These are phyloP conservation scores for Aspergillus ochraceus DNA, from an alignment of 2,329 filamentous ascomycete genomes.

Conservation along the genomic window DNA sequence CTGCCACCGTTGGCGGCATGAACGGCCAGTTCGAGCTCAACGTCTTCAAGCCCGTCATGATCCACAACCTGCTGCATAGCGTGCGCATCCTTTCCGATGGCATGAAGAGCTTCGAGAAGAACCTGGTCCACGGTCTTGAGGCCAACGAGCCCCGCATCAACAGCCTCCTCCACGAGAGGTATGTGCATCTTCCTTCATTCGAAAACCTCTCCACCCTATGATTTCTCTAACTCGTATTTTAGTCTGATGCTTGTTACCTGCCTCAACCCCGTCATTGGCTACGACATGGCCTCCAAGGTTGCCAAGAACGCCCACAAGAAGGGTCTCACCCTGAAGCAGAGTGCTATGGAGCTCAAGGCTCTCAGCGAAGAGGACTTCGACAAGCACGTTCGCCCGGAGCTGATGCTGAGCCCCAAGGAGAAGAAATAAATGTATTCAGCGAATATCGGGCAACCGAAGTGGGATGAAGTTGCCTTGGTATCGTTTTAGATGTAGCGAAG, in stretches of 20 bases:
- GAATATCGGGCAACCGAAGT: background rate
- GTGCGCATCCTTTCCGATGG: slow-evolving; percentile 82
- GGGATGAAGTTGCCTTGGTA: slow-evolving; percentile 5
- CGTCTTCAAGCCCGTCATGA: slow-evolving; percentile 97
- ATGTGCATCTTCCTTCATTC: slow-evolving; percentile 38
- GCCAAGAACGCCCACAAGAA: slow-evolving; percentile 99
- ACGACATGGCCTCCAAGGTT: slow-evolving; percentile 95
- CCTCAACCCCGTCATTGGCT: slow-evolving; percentile 94
- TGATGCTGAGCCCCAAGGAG: slow-evolving; percentile 87
- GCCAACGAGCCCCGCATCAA: slow-evolving; percentile 93
- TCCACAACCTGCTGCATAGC: slow-evolving; percentile 93
- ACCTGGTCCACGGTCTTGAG: slow-evolving; percentile 82
- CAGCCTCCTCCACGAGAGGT: slow-evolving; percentile 92
- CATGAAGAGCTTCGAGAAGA: slow-evolving; percentile 94
- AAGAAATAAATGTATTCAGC: slow-evolving; percentile 49
- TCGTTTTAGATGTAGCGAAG: slow-evolving; percentile 16
- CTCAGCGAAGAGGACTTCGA: slow-evolving; percentile 89
- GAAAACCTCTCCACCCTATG: background rate
- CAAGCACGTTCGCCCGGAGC: slow-evolving; percentile 81
- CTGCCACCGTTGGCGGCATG: slow-evolving; percentile 89
- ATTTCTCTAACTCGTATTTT: slow-evolving; percentile 21
- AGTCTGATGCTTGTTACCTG: slow-evolving; percentile 98
- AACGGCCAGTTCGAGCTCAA: slow-evolving; percentile 99
- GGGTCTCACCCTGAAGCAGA: slow-evolving; percentile 88
- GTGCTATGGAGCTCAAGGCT: slow-evolving; percentile 88